Base-by-base conservation (phyloP, 2,329 filamentous ascomycete species). In the Truncatella angustata region DNA sequence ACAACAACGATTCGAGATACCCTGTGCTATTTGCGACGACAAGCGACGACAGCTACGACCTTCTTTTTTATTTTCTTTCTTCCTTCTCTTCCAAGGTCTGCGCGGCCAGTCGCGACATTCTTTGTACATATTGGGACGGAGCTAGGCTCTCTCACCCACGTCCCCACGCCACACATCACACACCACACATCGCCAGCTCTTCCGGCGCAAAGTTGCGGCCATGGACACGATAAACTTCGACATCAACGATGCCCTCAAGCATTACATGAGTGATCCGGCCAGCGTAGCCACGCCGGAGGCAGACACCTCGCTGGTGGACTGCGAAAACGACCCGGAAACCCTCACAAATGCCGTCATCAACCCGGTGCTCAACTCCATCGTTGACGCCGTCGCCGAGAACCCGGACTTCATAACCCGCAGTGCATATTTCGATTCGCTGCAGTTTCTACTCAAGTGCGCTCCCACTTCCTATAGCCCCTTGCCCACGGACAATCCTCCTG, bases 381-480 rank as follows among this genome's bases (percentile, higher is more conserved):
- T 97, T 56, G 94, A 97, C 69, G 87, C 90, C 26, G 85, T 99
- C 24, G 91, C 92, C 50, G 91, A 95, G 66, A 96, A 87, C 66
- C 91, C 94, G 47, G 93, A 97, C 71, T 88, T 89, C 54, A 87
- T 99, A 60, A 86, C 85, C 56, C 87, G 86, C 71, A 82, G 85
- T 63, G 81, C 85, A 48, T 82, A 87, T 58, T 92, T 97, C 74
- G 93, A 99, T 75, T 96, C 92, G 56, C 72, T 99, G 62, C 93
- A 97, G 71, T 96, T 96, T 67, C 77, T 99, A 54, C 81, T 99
- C 75, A 99, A 99, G 93, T 97, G 84, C 78, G 91, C 83, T 65
- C 80, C 82, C 73, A 78, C 75, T 68, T 79, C 74, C 72, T 63
- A 65, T 63, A 48, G 65, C 64, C 59, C 63, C 53, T 53, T 64